A percentile compares a stretch with the other conserved stretches of the same genome.
Evolutionary conservation across 257 asterid genomes (phyloP).

Genomic region (Galeopsis tetrahit): DNA sequence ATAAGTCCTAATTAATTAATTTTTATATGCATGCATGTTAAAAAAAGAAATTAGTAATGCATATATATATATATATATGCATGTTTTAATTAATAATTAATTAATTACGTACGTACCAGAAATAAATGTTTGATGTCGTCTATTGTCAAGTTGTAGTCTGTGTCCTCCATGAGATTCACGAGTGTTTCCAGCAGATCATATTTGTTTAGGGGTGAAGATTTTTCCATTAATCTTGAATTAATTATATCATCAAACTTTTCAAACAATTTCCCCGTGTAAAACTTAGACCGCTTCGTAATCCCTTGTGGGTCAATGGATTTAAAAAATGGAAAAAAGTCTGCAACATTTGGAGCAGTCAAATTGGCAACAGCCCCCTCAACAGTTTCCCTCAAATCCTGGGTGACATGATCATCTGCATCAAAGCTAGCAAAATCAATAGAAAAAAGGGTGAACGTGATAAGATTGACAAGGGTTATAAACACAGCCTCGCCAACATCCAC

Average conservation of each 20-base stretch:
- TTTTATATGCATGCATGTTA: too few species aligned
- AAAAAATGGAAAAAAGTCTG: not conserved
- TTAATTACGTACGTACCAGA: too few species aligned
- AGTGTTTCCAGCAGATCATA: not conserved
- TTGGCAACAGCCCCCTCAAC: not conserved
- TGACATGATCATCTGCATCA: not conserved
- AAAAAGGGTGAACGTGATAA: not conserved
- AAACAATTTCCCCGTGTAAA: not conserved
- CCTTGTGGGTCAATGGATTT: not conserved
- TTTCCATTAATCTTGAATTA: not conserved
- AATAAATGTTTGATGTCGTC: not conserved
- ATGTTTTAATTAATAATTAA: too few species aligned
- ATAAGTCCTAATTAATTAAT: too few species aligned
- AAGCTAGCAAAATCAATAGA: not conserved
- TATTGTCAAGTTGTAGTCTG: not conserved
- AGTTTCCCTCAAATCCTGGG: not conserved
- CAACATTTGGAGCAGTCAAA: not conserved
- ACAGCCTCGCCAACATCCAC: not conserved
- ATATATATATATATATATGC: too few species aligned
- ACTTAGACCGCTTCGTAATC: not conserved
- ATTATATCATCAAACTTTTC: not conserved
- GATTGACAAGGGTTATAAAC: not conserved
- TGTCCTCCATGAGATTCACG: not conserved
- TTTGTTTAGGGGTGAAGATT: not conserved
- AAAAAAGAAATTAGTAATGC: too few species aligned